Evolutionary conservation across 371 early-diverging fungal genomes (phyloP).

Genomic region (Circinella minor): DNA sequence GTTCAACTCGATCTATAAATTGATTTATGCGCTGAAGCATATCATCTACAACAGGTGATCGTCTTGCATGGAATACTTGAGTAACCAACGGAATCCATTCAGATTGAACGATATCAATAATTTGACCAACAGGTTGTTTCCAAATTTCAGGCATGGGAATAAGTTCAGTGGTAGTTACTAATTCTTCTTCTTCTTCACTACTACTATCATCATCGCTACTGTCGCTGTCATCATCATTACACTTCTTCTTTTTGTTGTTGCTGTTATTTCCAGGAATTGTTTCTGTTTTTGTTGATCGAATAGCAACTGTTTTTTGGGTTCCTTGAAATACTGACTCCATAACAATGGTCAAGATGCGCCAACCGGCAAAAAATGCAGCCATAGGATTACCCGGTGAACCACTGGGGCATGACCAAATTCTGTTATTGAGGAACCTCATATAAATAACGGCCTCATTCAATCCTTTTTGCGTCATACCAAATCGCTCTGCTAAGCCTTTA

Average conservation of each 20-base stretch:
- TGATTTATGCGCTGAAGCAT: conserved; percentile 29
- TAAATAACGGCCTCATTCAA: conserved; percentile 42
- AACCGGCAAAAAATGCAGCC: conserved; percentile 52
- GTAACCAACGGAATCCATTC: conserved; percentile 39
- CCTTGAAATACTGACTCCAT: conserved; percentile 34
- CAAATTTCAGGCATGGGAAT: conserved; percentile 37
- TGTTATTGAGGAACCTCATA: conserved; percentile 18
- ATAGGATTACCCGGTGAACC: conserved; percentile 34
- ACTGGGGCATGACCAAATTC: conserved; percentile 19
- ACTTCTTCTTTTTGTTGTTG: too few relatives aligned
- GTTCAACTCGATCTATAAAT: conserved; percentile 8
- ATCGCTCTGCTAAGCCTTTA: conserved; percentile 43
- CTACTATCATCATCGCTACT: conserved; percentile 12
- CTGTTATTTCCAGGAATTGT: not conserved
- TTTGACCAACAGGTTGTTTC: conserved; percentile 23
- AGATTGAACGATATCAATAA: conserved; percentile 24
- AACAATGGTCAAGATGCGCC: conserved; percentile 35
- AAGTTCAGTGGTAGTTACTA: not conserved
- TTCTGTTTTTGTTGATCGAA: conserved; percentile 9
- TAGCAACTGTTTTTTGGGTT: conserved; percentile 30
- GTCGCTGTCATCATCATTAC: not conserved
- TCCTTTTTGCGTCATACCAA: conserved; percentile 38
- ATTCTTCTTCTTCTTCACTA: conserved; percentile 6
- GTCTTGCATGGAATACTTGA: conserved; percentile 27
- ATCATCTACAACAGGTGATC: conserved; percentile 33